These are phyloP conservation scores for Terana coerulea DNA, from an alignment of 768 basidiomycete genomes.

Conservation along the genomic window DNA sequence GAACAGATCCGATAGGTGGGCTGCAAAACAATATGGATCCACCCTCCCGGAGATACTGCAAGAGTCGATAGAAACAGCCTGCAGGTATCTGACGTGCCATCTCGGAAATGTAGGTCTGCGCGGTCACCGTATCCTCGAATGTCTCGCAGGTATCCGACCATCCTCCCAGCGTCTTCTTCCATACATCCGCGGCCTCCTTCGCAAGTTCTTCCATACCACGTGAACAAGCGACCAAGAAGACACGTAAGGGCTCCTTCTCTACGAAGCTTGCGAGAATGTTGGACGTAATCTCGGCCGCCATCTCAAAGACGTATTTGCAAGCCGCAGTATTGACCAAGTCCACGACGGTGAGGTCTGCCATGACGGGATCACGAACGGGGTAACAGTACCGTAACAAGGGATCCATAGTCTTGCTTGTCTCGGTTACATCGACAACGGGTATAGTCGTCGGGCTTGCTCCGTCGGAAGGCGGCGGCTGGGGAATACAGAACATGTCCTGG, in stretches of 20 bases:
- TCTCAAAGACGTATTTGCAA: constrained; percentile 23
- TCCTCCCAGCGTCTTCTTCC: background rate
- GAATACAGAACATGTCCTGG: background rate
- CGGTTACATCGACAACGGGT: constrained; percentile 4
- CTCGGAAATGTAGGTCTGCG: constrained; percentile 9
- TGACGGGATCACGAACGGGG: no score
- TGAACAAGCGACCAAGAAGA: constrained; percentile 5
- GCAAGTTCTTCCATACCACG: background rate
- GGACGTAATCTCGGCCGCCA: background rate
- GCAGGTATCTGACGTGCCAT: constrained; percentile 15
- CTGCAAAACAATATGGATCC: no score
- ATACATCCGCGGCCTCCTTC: background rate
- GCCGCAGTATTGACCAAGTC: constrained; percentile 18
- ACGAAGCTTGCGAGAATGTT: background rate
- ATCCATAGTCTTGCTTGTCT: no score
- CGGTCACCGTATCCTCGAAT: background rate
- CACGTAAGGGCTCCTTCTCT: background rate
- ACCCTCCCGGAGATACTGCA: background rate
- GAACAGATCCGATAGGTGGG: no score
- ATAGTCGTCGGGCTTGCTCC: no score
- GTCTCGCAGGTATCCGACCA: background rate
- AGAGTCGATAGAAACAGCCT: background rate
- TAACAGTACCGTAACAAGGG: no score
- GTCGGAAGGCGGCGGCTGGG: no score
- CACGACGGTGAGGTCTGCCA: background rate